Percentiles rank a stretch among this genome's conserved stretches.
Conservation (phyloP, 345 rosid species). For the Limnanthes douglasii region DNA sequence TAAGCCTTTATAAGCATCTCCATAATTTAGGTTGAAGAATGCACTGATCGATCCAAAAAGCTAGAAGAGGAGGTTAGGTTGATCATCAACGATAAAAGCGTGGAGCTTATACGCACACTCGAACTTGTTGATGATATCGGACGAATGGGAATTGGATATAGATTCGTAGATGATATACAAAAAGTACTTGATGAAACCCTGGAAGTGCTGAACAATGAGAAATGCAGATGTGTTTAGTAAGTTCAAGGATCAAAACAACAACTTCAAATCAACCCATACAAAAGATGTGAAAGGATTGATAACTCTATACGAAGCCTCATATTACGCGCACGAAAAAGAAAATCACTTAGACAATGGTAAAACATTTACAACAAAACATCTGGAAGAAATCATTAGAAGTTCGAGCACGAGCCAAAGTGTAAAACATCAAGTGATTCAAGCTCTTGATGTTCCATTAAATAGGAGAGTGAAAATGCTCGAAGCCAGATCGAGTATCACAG, state of each 20-base stretch:
- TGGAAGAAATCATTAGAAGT: neutral
- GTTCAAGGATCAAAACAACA: conserved; percentile 14
- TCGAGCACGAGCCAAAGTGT: conserved; percentile 5
- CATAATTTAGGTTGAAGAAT: no score
- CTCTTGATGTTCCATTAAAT: conserved; percentile 21
- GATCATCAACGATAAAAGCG: conserved; percentile 5
- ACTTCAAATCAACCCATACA: neutral
- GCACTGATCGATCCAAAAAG: no score
- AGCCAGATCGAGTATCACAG: conserved; percentile 19
- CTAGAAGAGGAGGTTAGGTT: conserved; percentile 18
- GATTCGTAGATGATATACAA: conserved; percentile 17
- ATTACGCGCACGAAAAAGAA: conserved; percentile 21
- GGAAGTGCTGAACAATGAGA: no score
- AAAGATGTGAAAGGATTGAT: conserved; percentile 17
- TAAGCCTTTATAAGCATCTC: no score
- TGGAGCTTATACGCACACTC: conserved; percentile 6
- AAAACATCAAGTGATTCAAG: no score
- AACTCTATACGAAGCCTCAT: conserved; percentile 29
- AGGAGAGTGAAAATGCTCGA: conserved; percentile 16
- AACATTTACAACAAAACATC: conserved; percentile 5
- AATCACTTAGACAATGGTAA: conserved; percentile 12
- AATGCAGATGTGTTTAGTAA: conserved; percentile 18
- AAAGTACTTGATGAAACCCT: conserved; percentile 11
- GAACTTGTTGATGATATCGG: conserved; percentile 28
- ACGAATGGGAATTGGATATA: conserved; percentile 19